These are phyloP conservation scores for Saturnispora zaruensis DNA, from an alignment of 805 yeast species.

Conservation along the genomic window DNA sequence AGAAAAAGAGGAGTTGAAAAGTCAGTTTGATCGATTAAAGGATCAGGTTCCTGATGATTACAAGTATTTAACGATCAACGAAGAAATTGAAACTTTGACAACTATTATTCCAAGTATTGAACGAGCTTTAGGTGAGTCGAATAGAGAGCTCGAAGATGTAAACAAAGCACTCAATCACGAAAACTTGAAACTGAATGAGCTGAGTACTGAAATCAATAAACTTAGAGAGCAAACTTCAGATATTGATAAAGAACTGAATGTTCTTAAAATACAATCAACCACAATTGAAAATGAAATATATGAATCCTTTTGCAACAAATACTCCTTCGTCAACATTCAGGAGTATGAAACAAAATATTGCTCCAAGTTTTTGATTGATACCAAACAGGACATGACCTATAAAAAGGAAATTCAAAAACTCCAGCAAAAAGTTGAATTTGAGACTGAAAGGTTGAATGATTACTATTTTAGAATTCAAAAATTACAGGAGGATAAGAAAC, in stretches of 20 bases:
- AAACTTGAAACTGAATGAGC: conserved; percentile 10
- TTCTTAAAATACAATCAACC: conserved; percentile 13
- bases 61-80: conserved; percentile 47
- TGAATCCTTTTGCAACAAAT: conserved; percentile 42
- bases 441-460: conserved; percentile 47
- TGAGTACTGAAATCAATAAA: conserved; percentile 14
- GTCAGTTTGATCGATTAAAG: conserved; percentile 35
- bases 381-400: conserved; percentile 54
- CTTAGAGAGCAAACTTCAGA: conserved; percentile 9
- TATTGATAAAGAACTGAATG: conserved; percentile 23
- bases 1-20: conserved; percentile 42
- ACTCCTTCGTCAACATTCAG: conserved; percentile 46
- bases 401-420: conserved; percentile 53
- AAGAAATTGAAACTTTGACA: conserved; percentile 44
- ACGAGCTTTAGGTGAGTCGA: conserved; percentile 20
- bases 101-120: conserved; percentile 23
- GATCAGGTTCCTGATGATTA: conserved; percentile 43
- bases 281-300: conserved; percentile 40
- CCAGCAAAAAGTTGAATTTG: conserved; percentile 56
- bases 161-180: conserved; percentile 46
- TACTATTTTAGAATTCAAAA: conserved; percentile 39
- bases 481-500: conserved; percentile 33
- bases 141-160: conserved; percentile 25
- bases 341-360: conserved; percentile 71
- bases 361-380: conserved; percentile 41